phyloP scores from a whole-genome alignment of 371 early-diverging fungal species.

The Circinella minor region DNA sequence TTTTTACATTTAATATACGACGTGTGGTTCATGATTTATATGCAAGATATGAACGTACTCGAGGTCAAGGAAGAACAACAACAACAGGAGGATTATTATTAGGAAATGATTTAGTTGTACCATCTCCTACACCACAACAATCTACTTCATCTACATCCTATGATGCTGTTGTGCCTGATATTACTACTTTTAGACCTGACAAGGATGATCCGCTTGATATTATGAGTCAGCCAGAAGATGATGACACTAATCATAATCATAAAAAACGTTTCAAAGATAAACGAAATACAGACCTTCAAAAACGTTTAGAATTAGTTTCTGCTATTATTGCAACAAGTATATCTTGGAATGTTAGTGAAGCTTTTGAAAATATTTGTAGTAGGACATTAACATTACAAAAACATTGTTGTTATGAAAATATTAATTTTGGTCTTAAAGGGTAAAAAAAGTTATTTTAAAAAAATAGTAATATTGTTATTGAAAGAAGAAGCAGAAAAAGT shows the following conservation, averaged over 20 bases:
- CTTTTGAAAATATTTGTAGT: slow-evolving; percentile 41
- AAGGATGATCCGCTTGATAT: slow-evolving; percentile 45
- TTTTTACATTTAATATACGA: slow-evolving; percentile 49
- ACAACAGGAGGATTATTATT: background rate
- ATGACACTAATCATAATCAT: slow-evolving; percentile 20
- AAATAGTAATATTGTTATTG: background rate
- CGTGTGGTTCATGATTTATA: slow-evolving; percentile 43
- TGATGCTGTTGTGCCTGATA: slow-evolving; percentile 44
- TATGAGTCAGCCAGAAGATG: slow-evolving; percentile 5
- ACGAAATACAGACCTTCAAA: slow-evolving; percentile 12
- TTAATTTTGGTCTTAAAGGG: slow-evolving; percentile 69
- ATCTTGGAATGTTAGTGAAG: slow-evolving; percentile 60
- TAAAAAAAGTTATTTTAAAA: slow-evolving; percentile 25
- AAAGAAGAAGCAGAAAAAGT: background rate
- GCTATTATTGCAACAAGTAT: slow-evolving; percentile 52
- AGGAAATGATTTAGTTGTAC: slow-evolving; percentile 6
- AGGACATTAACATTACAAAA: slow-evolving; percentile 31
- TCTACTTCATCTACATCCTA: slow-evolving; percentile 39
- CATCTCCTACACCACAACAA: slow-evolving; percentile 29
- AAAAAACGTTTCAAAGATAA: slow-evolving; percentile 10
- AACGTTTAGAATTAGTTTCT: slow-evolving; percentile 36
- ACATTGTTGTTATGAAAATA: slow-evolving; percentile 21
- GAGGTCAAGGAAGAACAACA: background rate
- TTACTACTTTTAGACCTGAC: slow-evolving; percentile 31
- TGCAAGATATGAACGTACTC: slow-evolving; percentile 18